A percentile compares a stretch with the other conserved stretches of the same genome.
phyloP scores from a whole-genome alignment of 306 rosid genomes.

The Vigna unguiculata region DNA sequence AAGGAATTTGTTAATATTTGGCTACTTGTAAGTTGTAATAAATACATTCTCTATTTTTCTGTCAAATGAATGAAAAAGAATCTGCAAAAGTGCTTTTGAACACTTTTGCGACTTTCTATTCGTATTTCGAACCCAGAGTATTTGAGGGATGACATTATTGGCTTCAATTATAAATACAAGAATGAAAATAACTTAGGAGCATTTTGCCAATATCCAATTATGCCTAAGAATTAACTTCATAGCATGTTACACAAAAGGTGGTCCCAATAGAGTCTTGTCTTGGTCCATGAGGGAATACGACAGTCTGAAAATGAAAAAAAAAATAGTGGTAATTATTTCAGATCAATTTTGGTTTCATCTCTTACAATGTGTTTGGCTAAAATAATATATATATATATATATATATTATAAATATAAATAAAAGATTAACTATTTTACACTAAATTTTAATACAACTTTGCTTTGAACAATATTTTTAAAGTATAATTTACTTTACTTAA shows the following conservation, averaged over 20 bases:
- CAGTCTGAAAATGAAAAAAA: background rate
- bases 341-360: background rate
- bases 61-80: slow-evolving; percentile 40
- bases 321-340: background rate
- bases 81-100: slow-evolving; percentile 36
- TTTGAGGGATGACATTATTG: slow-evolving; percentile 36
- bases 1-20: slow-evolving; percentile 60
- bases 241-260: background rate
- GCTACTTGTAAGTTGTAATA: slow-evolving; percentile 62
- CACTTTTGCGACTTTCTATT: slow-evolving; percentile 39
- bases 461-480: background rate
- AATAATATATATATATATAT: too few species aligned
- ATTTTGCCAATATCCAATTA: background rate
- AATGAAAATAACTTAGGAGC: background rate
- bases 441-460: too few species aligned
- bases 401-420: too few species aligned
- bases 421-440: background rate
- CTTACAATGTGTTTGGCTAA: background rate
- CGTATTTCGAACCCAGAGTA: slow-evolving; percentile 16
- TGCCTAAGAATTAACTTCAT: background rate
- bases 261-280: background rate
- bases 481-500: background rate
- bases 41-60: slow-evolving; percentile 41
- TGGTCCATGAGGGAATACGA: too few species aligned
- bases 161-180: slow-evolving; percentile 20